Evolutionary conservation across 306 rosid genomes (phyloP), one percentile per base, ranked within the genome.

Genomic region (Fagus sylvatica): DNA sequence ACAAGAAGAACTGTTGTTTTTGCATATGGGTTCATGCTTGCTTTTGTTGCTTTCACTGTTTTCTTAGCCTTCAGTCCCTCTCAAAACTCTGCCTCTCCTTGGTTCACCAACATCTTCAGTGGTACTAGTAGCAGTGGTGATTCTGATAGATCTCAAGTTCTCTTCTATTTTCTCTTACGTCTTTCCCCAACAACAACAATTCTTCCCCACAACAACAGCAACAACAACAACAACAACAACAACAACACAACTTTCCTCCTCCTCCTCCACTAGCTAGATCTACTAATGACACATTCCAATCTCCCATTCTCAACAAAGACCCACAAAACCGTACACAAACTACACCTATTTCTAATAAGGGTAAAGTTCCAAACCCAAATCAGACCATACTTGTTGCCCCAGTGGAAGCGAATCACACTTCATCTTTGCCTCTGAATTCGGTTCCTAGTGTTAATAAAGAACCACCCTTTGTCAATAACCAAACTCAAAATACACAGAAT

Each of bases 51-150:
- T 77, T 80, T 91, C 86, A 95, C 99, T 9, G 78, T 84, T 34
- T 91, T 95, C 87, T 42, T 95, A 60, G 93, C 91, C 43, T 89
- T 90, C 55, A 86, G 80, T 12, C 91, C 98, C 72, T 83, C 96
- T 37, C 60, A 88, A 0, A 86, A 79, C 78, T 80, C 94, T 10
- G 76, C 77, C 6, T 80, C 96, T 10, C 97, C 98, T 1, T 82
- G 87, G 83, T 89, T 91, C 78, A 60, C 88, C 69, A 86, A 78
- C 84, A 78, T 94, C 3, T 89, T 94, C 57, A 7, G 16, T 13
- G 57, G 79, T 42, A 16, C 74, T 5, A n/a, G 81, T 33, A 69
- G 78, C 53, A 19, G 70, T 5, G 12, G 69, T 28, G 33, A 3
- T 40, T 57, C 86, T 12, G 42, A 75, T 30, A 76, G 91, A 71